phyloP scores from a whole-genome alignment of 2,329 filamentous ascomycete species.

The Colletotrichum acutatum region DNA sequence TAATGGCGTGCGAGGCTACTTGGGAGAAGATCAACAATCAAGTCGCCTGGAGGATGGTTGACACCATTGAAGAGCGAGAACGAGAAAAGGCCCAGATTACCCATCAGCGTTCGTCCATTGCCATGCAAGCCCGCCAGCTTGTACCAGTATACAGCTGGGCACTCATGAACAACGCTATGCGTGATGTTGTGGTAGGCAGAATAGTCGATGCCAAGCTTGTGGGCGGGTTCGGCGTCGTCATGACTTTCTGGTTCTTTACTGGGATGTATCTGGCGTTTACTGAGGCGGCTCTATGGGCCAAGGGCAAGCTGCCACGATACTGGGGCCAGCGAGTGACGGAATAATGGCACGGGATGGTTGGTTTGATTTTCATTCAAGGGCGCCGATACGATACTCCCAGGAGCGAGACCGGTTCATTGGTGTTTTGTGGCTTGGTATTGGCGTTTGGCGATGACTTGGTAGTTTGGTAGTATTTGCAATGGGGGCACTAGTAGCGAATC shows the following conservation, averaged over 20 bases:
- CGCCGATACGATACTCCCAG: neutral
- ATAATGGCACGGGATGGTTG: neutral
- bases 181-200: slow-evolving; percentile 47
- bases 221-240: slow-evolving; percentile 57
- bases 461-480: neutral
- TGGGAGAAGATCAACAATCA: slow-evolving; percentile 80
- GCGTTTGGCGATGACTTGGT: slow-evolving; percentile 9
- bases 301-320: slow-evolving; percentile 21
- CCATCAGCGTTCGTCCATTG: slow-evolving; percentile 27
- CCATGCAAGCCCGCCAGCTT: slow-evolving; percentile 41
- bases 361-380: neutral
- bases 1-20: slow-evolving; percentile 70
- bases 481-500: neutral
- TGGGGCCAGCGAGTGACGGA: neutral
- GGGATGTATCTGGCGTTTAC: slow-evolving; percentile 61
- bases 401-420: neutral
- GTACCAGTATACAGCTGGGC: slow-evolving; percentile 58
- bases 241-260: slow-evolving; percentile 60
- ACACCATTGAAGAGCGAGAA: slow-evolving; percentile 60
- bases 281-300: slow-evolving; percentile 53
- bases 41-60: slow-evolving; percentile 72
- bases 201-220: slow-evolving; percentile 57
- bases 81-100: slow-evolving; percentile 41
- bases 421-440: slow-evolving; percentile 9
- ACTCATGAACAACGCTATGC: slow-evolving; percentile 52